Conservation (phyloP, 2,329 filamentous ascomycete species). For the Calycina herbarum region DNA sequence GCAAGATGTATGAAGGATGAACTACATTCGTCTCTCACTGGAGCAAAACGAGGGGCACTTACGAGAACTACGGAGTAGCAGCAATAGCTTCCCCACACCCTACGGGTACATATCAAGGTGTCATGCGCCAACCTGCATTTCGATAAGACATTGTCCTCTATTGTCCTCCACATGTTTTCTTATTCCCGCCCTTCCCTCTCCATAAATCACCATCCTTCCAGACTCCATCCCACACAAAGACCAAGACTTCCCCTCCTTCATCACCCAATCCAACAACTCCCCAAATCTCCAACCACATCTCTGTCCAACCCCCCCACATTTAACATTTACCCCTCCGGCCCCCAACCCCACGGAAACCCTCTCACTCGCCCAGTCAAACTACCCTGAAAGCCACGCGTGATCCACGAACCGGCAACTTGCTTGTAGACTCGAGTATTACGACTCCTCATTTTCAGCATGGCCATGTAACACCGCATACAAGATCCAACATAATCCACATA, state of each 20-base stretch:
- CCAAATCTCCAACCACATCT: background rate
- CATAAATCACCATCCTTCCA: background rate
- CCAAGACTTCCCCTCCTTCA: no score
- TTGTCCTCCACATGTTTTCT: background rate
- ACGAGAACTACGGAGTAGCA: background rate
- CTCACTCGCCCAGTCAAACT: background rate
- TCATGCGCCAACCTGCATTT: constrained; percentile 2
- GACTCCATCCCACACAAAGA: background rate
- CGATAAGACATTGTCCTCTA: background rate
- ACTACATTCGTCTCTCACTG: background rate
- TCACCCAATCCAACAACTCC: background rate
- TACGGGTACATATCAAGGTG: background rate
- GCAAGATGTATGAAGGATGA: background rate
- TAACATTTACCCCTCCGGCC: background rate
- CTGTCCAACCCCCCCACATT: background rate
- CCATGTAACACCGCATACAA: no score
- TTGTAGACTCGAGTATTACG: background rate
- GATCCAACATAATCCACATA: no score
- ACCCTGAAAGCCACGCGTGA: background rate
- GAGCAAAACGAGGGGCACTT: background rate
- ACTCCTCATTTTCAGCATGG: no score
- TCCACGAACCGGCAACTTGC: background rate
- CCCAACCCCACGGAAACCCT: background rate
- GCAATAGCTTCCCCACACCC: constrained; percentile 3
- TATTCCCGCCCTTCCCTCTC: background rate